phyloP scores from a whole-genome alignment of 345 rosid genomes.

The Boechera stricta region DNA sequence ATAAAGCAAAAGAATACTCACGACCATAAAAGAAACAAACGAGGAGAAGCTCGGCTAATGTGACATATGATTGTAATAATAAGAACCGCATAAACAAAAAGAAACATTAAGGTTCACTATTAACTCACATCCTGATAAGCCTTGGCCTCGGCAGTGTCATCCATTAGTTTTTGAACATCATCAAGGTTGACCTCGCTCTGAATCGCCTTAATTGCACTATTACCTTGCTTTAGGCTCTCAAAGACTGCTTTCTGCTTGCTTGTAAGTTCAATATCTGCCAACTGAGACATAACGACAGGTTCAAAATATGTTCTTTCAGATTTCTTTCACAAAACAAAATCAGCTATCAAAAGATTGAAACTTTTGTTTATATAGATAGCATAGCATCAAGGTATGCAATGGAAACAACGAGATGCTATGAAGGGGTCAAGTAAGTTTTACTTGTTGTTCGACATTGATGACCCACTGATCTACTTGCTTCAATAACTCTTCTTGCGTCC shows the following conservation, averaged over 20 bases:
- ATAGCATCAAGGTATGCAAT: not conserved
- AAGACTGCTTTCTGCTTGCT: constrained; percentile 97
- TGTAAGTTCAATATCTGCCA: constrained; percentile 91
- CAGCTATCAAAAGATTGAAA: not conserved
- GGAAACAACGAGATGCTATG: not conserved
- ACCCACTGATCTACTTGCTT: constrained; percentile 95
- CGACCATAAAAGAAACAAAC: constrained; percentile 9
- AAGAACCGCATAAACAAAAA: not conserved
- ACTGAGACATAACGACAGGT: constrained; percentile 48
- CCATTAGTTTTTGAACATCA: constrained; percentile 96
- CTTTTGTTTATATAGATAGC: too few species aligned
- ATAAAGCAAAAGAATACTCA: constrained; percentile 13
- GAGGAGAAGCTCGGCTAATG: not conserved
- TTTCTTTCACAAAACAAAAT: constrained; percentile 1
- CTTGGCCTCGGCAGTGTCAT: constrained; percentile 89
- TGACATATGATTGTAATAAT: not conserved
- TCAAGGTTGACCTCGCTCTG: constrained; percentile 88
- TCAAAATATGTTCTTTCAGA: constrained; percentile 1
- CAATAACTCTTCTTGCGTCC: constrained; percentile 82
- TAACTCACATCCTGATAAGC: constrained; percentile 94
- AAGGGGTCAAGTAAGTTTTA: constrained; percentile 34
- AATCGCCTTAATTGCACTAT: constrained; percentile 78
- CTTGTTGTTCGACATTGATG: constrained; percentile 97
- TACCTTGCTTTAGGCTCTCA: constrained; percentile 89
- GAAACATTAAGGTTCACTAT: constrained; percentile 1